These are phyloP conservation scores for Grosmannia serpens DNA, from an alignment of 2,329 filamentous ascomycete genomes.

Conservation along the genomic window DNA sequence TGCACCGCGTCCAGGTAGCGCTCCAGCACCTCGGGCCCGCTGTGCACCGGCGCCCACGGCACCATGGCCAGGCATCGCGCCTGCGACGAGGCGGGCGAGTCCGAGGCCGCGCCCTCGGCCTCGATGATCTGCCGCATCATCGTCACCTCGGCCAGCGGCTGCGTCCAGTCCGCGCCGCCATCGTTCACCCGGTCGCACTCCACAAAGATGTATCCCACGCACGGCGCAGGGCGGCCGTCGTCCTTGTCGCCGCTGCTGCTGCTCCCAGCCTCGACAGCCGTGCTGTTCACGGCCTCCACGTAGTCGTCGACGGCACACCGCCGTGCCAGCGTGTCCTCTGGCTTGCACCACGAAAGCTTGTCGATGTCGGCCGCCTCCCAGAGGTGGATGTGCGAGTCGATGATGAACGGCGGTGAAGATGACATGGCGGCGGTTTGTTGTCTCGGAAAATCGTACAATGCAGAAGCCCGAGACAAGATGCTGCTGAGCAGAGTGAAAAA, in stretches of 20 bases:
- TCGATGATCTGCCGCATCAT: constrained; percentile 56
- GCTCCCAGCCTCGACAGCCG: constrained; percentile 20
- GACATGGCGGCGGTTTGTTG: constrained; percentile 6
- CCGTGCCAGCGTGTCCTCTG: constrained; percentile 45
- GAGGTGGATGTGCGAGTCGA: constrained; percentile 89
- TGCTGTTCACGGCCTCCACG: constrained; percentile 12
- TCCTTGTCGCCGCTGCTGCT: neutral
- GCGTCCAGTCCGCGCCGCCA: constrained; percentile 49
- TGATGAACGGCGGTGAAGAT: constrained; percentile 32
- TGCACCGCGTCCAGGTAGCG: constrained; percentile 53
- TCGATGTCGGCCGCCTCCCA: constrained; percentile 58
- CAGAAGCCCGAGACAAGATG: neutral
- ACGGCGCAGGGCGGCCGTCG: constrained; percentile 8
- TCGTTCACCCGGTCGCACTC: constrained; percentile 68
- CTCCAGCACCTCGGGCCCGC: constrained; percentile 46
- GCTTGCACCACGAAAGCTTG: constrained; percentile 58
- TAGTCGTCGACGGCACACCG: constrained; percentile 58
- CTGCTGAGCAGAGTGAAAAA: neutral
- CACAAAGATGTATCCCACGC: constrained; percentile 67
- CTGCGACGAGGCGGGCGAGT: constrained; percentile 40
- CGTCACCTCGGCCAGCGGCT: constrained; percentile 60
- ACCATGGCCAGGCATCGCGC: constrained; percentile 58
- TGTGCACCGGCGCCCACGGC: constrained; percentile 75
- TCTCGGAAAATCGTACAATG: neutral
- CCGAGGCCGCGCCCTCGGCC: constrained; percentile 34